Conservation (phyloP, 305 asterid genomes). For the Fraxinus ornus region DNA sequence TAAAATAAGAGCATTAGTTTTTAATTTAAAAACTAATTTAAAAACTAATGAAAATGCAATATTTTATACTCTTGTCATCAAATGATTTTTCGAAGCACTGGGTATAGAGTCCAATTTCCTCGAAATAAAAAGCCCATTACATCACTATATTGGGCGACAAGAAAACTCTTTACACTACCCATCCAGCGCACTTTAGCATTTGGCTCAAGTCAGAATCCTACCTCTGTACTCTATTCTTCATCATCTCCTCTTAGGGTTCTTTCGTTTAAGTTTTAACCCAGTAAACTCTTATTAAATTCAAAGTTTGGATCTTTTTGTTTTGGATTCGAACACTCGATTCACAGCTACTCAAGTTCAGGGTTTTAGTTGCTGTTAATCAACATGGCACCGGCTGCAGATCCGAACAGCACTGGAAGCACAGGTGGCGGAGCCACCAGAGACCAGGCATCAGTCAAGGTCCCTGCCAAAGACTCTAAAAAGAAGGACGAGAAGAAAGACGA, state of each 20-base stretch:
- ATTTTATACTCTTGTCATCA: too few species aligned
- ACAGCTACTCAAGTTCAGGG: conserved; percentile 24
- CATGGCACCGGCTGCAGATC: conserved; percentile 74
- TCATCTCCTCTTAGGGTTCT: neutral
- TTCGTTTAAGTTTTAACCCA: neutral
- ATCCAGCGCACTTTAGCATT: neutral
- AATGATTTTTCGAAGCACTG: too few species aligned
- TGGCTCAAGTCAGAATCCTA: neutral
- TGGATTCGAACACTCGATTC: neutral
- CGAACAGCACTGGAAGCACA: conserved; percentile 43
- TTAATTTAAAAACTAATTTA: too few species aligned
- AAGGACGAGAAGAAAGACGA: conserved; percentile 90
- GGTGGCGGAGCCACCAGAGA: conserved; percentile 51
- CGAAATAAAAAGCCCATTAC: neutral
- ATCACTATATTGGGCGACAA: neutral
- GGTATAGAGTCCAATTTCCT: neutral
- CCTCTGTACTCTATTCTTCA: neutral
- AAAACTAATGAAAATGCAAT: too few species aligned
- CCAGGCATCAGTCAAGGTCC: conserved; percentile 51
- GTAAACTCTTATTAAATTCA: neutral
- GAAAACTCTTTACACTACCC: neutral
- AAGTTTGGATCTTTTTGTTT: neutral
- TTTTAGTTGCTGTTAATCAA: conserved; percentile 27
- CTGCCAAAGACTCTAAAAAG: conserved; percentile 73
- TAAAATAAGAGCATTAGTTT: too few species aligned